phyloP scores from a whole-genome alignment of 768 basidiomycete species.

The Suillus lakei region DNA sequence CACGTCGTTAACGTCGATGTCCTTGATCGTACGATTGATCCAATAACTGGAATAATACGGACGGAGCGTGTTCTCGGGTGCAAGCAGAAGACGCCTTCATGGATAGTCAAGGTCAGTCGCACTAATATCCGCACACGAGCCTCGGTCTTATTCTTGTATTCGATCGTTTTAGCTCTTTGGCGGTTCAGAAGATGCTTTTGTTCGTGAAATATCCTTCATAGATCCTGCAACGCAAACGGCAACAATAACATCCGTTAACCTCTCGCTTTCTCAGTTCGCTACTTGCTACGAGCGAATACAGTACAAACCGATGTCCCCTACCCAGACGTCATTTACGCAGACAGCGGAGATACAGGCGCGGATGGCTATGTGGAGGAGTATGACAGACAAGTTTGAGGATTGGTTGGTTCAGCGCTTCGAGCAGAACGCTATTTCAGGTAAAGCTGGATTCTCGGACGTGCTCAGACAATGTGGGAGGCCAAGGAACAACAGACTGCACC shows the following conservation, averaged over 20 bases:
- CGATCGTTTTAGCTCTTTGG: conserved; percentile 70
- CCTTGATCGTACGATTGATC: conserved; percentile 81
- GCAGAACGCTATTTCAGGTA: conserved; percentile 89
- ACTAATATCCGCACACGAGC: conserved; percentile 11
- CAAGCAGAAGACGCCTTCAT: conserved; percentile 88
- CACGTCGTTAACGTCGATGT: conserved; percentile 91
- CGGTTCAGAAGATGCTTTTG: conserved; percentile 92
- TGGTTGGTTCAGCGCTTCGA: conserved; percentile 90
- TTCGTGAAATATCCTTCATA: conserved; percentile 92
- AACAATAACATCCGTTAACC: conserved; percentile 90
- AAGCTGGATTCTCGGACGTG: conserved; percentile 90
- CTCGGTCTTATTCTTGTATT: conserved; percentile 4
- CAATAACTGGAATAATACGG: conserved; percentile 84
- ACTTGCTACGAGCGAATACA: conserved; percentile 90
- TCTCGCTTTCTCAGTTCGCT: conserved; percentile 93
- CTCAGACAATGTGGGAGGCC: conserved; percentile 79
- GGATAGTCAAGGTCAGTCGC: conserved; percentile 86
- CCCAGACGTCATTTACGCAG: conserved; percentile 78
- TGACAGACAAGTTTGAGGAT: conserved; percentile 82
- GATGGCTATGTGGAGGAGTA: conserved; percentile 77
- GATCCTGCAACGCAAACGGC: conserved; percentile 83
- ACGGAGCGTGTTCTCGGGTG: conserved; percentile 91
- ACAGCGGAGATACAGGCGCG: conserved; percentile 92
- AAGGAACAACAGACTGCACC: conserved; percentile 53
- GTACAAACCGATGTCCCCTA: conserved; percentile 71